Base-by-base conservation (phyloP, 176 grass and related monocot genomes). In the Carex parvula region DNA sequence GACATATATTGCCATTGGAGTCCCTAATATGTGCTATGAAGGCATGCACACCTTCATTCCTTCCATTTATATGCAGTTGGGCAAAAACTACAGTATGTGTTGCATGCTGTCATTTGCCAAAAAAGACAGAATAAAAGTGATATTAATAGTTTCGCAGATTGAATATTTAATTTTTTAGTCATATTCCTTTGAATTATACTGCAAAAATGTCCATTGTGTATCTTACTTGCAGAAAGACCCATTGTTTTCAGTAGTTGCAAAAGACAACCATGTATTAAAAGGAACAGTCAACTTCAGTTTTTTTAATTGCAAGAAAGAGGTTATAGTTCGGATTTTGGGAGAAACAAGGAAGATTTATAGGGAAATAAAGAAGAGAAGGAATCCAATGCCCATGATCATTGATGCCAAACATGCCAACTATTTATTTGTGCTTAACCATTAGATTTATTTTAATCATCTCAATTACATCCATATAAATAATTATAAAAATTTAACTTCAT, bases 21-120 rank as follows among this genome's bases (percentile, higher is more conserved):
- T 98, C 95, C 83, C 95, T 91, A 61, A 98, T 95, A 79, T 93
- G 92, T 85, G 91, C 92, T 81, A 98, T 35, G 82, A 98, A 93
- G 80, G 95, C 95, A 55, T 98, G 95, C 39, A 98, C 93, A 24
- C 95, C 95, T 91, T 98, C 90, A 83, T 86, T 93, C 83, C 52
- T 90, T 85, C 89, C 91, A 89, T 98, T 95, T 88, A 98, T 95
- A 86, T 89, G 91, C 22, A 98, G 92, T 76, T 98, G 95, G 44
- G 91, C 81, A 87, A 98, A 98, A 10, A 98, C 87, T 89, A 98
- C 79, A 77, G 92, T 92, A 79, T 98, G 95, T 58, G 95, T 95
- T 58, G 95, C 92, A 87, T 98, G 88, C 95, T 95, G 89, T 53
- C 72, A 84, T 87, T 70, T 50, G 32, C 17, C 60, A 87, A 16